Percentiles rank a stretch among this genome's conserved stretches.
Evolutionary conservation across 768 basidiomycete species (phyloP).

Genomic region (Podaxis mareebaensis): DNA sequence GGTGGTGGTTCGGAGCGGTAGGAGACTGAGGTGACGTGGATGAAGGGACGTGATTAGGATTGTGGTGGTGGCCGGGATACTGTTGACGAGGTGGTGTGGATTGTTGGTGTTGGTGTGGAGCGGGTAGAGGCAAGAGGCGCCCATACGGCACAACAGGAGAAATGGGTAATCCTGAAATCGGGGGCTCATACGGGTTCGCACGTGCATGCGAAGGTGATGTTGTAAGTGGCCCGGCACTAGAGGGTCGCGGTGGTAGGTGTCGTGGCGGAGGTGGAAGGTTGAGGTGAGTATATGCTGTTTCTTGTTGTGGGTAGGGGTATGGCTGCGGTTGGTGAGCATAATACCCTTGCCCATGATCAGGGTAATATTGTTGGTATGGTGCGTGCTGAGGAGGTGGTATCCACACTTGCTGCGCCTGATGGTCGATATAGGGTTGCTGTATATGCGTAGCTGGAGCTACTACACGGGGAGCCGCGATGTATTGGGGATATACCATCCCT

Average conservation of each 20-base stretch:
- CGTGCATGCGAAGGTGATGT: neutral
- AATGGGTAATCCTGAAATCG: constrained; percentile 37
- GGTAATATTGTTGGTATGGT: constrained; percentile 16
- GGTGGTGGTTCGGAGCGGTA: neutral
- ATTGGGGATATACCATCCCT: constrained; percentile 10
- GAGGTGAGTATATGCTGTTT: neutral
- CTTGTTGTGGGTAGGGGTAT: neutral
- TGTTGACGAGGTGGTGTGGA: neutral
- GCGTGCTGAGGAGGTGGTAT: constrained; percentile 37
- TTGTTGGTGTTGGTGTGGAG: neutral
- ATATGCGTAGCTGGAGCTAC: constrained; percentile 18
- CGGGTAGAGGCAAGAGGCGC: neutral
- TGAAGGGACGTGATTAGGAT: too few species aligned
- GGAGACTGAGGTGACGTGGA: neutral
- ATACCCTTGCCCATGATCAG: neutral
- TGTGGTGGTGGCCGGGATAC: neutral
- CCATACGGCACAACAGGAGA: neutral
- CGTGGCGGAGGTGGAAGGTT: neutral
- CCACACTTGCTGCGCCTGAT: constrained; percentile 48
- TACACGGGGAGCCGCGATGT: neutral
- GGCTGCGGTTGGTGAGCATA: neutral
- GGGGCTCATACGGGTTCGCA: neutral
- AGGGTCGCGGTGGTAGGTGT: constrained; percentile 38
- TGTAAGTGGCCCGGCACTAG: constrained; percentile 41
- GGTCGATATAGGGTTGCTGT: constrained; percentile 28